Evolutionary conservation across 495 filamentous ascomycete species (phyloP), one percentile per base, ranked within the genome.

Genomic region (Cercophora sp.): DNA sequence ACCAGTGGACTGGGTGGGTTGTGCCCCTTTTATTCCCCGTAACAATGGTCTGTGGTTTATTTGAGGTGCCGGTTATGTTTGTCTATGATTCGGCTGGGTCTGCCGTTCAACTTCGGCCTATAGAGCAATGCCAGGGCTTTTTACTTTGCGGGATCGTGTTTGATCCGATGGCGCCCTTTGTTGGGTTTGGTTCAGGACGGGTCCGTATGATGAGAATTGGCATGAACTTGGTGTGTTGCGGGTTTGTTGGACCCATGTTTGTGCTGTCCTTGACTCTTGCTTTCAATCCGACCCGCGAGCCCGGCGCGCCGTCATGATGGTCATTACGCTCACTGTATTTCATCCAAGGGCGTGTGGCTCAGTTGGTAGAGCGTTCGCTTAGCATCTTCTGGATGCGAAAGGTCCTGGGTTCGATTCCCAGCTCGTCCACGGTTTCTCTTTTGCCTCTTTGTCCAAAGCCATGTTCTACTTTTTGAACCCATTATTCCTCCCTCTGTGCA

Each of bases 371-470:
- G 46, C 46, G 31, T 48, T 48, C 46, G 46, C 46, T 48, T 48
- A 48, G 46, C 46, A 48, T 37, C 15, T 24, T 25, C 40, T 8
- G 22, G 44, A 50, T 58, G 54, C 54, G 54, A 56, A 56, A 56
- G 54, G 54, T 56, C 54, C 54, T 56, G 54, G 54, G 54, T 56
- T 56, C 54, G 54, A 56, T 56, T 56, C 54, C 54, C 54, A 56
- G 54, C 54, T 43, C 54, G 54, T 56, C 54, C 54, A 56, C 5
- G 13, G 29, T 13, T 32, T 32, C 29, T 6, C 6, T 32, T 32
- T 32, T 32, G 6, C 8, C 29, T 32, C 29, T 6, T 32, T 6
- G 29, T n/a, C n/a, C n/a, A n/a, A n/a, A n/a, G n/a, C n/a, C n/a
- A n/a, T n/a, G n/a, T n/a, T n/a, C n/a, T n/a, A n/a, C 22, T 44